Conservation (phyloP, 805 yeast genomes). For the Kazachstania kunashirensis region DNA sequence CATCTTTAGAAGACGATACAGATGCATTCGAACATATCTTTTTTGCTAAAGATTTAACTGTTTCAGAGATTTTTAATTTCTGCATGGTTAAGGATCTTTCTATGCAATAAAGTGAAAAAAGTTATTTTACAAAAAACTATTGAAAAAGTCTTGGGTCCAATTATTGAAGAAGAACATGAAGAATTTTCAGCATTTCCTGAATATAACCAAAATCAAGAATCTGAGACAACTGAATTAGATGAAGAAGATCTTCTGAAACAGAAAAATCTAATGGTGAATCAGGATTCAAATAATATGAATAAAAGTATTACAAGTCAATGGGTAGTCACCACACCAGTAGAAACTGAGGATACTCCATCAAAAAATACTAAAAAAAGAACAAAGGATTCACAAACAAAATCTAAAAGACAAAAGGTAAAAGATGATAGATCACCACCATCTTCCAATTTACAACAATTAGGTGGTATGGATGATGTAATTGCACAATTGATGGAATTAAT, state of each 20-base stretch:
- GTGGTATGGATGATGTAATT: conserved; percentile 83
- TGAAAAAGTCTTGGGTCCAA: conserved; percentile 45
- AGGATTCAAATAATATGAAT: conserved; percentile 61
- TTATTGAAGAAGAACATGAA: conserved; percentile 51
- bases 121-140: conserved; percentile 53
- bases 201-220: conserved; percentile 18
- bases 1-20: conserved; percentile 9
- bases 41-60: conserved; percentile 49
- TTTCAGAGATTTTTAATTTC: conserved; percentile 43
- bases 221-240: conserved; percentile 17
- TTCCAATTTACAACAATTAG: conserved; percentile 60
- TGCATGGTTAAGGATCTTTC: conserved; percentile 59
- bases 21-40: conserved; percentile 34
- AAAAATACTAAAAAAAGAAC: conserved; percentile 39
- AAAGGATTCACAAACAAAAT: conserved; percentile 32
- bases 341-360: conserved; percentile 5
- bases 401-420: conserved; percentile 37
- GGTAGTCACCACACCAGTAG: conserved; percentile 31
- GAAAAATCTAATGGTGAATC: conserved; percentile 52
- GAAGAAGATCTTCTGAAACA: conserved; percentile 23
- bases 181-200: conserved; percentile 34
- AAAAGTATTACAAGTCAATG: conserved; percentile 67
- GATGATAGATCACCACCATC: conserved; percentile 61
- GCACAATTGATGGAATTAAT: conserved; percentile 81
- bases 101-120: conserved; percentile 60